Base-by-base conservation (phyloP, 208 protist genomes). In the Crithidia thermophila region DNA sequence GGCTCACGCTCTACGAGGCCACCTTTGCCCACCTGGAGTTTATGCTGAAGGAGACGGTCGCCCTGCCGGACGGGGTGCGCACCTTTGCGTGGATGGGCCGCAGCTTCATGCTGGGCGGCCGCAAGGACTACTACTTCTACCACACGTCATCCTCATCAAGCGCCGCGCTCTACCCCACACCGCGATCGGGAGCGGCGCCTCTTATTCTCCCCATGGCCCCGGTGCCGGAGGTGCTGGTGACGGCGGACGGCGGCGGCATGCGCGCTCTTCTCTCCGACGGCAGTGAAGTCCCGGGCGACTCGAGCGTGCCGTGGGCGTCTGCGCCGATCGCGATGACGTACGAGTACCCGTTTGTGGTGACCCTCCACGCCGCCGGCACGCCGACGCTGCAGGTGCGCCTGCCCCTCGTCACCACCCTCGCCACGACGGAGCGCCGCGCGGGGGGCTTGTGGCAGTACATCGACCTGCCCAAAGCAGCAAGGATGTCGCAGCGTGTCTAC, bases 161-260 rank as follows among this genome's bases (percentile, higher is more conserved):
- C 14, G 34, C 51, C 4, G 30, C 51, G 6, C 52, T 66, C 7
- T 77, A 77, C 71, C 75, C 33, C 37, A 81, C 57, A 53, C 79
- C 67, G 55, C 74, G 51, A 18, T 81, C 45, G 6, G 79, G 75
- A 11, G 78, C 66, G 43, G 63, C 46, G 23, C 84, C 81, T 21
- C 65, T 87, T n/a, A 59, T 90, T 39, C 65, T 88, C 23, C 72
- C 84, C 18, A 72, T 90, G 61, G 70, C 84, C 28, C 87, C 87
- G 3, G 78, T 89, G 1, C 80, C 84, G 10, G 87, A 93, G 68
- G 73, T 87, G 20, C 75, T 93, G 16, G 56, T 85, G 16, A 63
- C 72, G 31, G 67, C 60, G n/a, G 87, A 88, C 4, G 60, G 67
- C 18, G 55, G 46, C 4, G 79, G 79, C 33, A 14, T 75, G 20